Evolutionary conservation across 2,329 filamentous ascomycete species (phyloP), one percentile per base, ranked within the genome.

Genomic region (Arachnopeziza araneosa): DNA sequence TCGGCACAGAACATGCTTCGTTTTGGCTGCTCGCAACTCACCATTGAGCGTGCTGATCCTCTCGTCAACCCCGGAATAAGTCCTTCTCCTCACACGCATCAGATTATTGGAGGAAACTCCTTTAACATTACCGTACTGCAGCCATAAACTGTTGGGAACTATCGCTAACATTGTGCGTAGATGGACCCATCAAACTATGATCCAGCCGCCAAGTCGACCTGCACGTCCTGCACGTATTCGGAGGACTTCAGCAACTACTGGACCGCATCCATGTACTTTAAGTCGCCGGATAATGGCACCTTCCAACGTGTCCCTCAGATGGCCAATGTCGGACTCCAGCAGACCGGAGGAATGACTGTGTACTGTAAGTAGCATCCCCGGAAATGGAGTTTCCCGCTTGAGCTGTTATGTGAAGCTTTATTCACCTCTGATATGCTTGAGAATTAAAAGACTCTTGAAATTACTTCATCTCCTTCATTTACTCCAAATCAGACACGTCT

Each of bases 201-300:
- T 22, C 50, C 50, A 7, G 24, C 50, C 22, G 50, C 24, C 8
- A 8, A 44, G 1, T 60, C 57, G 17, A 44, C 36, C 17, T 65
- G 63, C 49, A 65, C 63, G 10, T 63, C 63, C 3, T 65, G 63
- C 52, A 61, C 63, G 24, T 63, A 62, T 58, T 51, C 66, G 32
- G 58, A 64, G 17, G 64, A 63, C 32, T 65, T 65, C 48, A 60
- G 59, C 32, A 74, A 64, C 59, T 67, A 74, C 49, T 70, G 70
- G 54, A 73, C 56, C n/a, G 68, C 69, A 54, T 68, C 67, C 17
- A 36, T 65, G 24, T 65, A 57, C 58, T 65, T 65, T 49, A 63
- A 60, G 55, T 59, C 63, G 17, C 36, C 36, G 6, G 54, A 59
- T 17, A 65, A 65, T 48, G 63, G 63, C 22, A 62, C 61, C n/a